These are phyloP conservation scores for Claviceps pazoutovae DNA, from an alignment of 2,329 filamentous ascomycete genomes.

Conservation along the genomic window DNA sequence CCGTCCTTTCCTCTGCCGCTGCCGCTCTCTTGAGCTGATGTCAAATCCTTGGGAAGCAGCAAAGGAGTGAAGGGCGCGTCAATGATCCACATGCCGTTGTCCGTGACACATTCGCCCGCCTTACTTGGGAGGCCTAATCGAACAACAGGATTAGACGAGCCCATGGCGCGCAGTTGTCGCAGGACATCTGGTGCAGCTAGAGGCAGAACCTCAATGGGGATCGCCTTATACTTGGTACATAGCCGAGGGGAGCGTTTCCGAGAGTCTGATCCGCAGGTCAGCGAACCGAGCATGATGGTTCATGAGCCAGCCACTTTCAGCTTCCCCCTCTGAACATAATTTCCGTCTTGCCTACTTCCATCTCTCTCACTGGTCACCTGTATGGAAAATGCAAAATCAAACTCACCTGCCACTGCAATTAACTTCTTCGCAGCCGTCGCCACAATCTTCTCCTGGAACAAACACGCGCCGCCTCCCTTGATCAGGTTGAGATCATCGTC, in stretches of 20 bases:
- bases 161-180: constrained; percentile 55
- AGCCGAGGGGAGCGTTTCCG: constrained; percentile 74
- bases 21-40: constrained; percentile 31
- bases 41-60: constrained; percentile 42
- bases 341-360: neutral
- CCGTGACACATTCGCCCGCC: constrained; percentile 58
- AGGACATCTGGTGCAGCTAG: constrained; percentile 69
- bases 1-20: constrained; percentile 32
- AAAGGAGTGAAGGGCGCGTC: constrained; percentile 79
- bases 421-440: constrained; percentile 74
- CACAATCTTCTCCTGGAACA: constrained; percentile 96
- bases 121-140: constrained; percentile 62
- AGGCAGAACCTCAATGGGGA: constrained; percentile 89
- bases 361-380: too few species aligned
- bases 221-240: constrained; percentile 61
- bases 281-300: too few species aligned
- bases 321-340: constrained; percentile 2
- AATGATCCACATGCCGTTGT: constrained; percentile 60
- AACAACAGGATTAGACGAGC: constrained; percentile 55
- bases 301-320: too few species aligned
- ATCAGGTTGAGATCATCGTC: constrained; percentile 92
- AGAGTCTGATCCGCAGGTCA: constrained; percentile 45
- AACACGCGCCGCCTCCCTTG: constrained; percentile 92
- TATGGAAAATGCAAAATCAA: neutral
- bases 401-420: constrained; percentile 67